Percentiles rank a stretch among this genome's conserved stretches.
These are phyloP conservation scores for Russula sp. DNA, from an alignment of 768 basidiomycete genomes.

Conservation along the genomic window DNA sequence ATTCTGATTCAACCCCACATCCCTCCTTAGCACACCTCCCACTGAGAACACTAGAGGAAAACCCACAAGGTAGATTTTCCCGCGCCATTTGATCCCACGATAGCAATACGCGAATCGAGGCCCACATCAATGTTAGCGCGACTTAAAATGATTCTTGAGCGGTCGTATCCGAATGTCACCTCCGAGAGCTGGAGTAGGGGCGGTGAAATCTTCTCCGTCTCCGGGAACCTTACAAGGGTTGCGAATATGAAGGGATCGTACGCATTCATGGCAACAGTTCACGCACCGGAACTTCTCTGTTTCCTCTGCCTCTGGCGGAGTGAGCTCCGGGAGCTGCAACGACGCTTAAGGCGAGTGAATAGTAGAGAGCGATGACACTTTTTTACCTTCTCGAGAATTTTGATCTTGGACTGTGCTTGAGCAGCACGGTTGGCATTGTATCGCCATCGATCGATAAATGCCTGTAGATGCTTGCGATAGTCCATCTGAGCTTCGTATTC, in stretches of 20 bases:
- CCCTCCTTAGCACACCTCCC: background rate
- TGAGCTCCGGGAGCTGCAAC: constrained; percentile 75
- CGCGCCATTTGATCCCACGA: constrained; percentile 92
- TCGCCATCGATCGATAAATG: constrained; percentile 97
- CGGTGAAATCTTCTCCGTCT: constrained; percentile 95
- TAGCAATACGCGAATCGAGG: constrained; percentile 89
- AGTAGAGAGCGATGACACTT: background rate
- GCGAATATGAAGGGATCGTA: background rate
- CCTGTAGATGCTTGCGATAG: constrained; percentile 91
- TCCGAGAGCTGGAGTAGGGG: constrained; percentile 89
- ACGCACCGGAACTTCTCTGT: constrained; percentile 83
- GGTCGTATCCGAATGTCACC: constrained; percentile 81
- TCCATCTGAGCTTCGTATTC: constrained; percentile 97
- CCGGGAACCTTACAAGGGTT: constrained; percentile 63
- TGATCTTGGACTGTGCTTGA: constrained; percentile 75
- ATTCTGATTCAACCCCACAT: constrained; percentile 49
- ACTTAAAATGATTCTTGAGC: constrained; percentile 69
- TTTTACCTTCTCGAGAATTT: constrained; percentile 62
- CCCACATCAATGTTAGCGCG: constrained; percentile 85
- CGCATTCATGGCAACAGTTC: background rate
- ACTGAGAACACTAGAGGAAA: background rate
- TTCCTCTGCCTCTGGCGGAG: constrained; percentile 90
- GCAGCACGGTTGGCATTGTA: constrained; percentile 95
- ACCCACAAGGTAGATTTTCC: constrained; percentile 92
- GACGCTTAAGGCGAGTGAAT: background rate